Evolutionary conservation across 1,284 basidiomycete species (phyloP).

Genomic region (Peniophora sp.): DNA sequence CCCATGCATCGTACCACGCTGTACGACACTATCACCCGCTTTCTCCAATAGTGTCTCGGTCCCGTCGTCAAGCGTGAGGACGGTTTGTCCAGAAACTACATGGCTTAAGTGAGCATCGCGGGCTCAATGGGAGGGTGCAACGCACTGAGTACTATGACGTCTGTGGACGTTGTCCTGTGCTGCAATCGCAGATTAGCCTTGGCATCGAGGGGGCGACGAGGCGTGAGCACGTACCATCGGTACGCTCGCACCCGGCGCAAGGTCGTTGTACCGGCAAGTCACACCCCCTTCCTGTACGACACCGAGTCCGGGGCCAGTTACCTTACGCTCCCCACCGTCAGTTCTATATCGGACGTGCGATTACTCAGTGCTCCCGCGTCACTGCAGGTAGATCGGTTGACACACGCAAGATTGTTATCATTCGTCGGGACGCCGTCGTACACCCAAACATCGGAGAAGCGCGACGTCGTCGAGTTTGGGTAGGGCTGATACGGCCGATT

Average conservation of each 20-base stretch:
- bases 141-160: constrained; percentile 54
- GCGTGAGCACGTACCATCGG: constrained; percentile 35
- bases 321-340: constrained; percentile 38
- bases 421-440: constrained; percentile 43
- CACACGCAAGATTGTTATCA: constrained; percentile 40
- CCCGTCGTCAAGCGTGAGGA: constrained; percentile 50
- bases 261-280: constrained; percentile 44
- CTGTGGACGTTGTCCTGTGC: constrained; percentile 45
- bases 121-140: no score
- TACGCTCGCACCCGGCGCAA: constrained; percentile 42
- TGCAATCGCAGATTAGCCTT: constrained; percentile 8
- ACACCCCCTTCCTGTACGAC: constrained; percentile 40
- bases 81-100: constrained; percentile 45
- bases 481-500: neutral
- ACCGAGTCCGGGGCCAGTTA: constrained; percentile 29
- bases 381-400: neutral
- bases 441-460: constrained; percentile 33
- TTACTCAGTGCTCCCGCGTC: no score
- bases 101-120: neutral
- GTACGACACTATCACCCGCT: constrained; percentile 49
- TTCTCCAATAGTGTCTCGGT: constrained; percentile 43
- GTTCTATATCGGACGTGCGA: constrained; percentile 24
- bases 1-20: constrained; percentile 51
- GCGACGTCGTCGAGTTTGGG: neutral
- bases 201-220: neutral